phyloP scores from a whole-genome alignment of 225 moss, liverwort and hornwort genomes.

The Ulota crispa region DNA sequence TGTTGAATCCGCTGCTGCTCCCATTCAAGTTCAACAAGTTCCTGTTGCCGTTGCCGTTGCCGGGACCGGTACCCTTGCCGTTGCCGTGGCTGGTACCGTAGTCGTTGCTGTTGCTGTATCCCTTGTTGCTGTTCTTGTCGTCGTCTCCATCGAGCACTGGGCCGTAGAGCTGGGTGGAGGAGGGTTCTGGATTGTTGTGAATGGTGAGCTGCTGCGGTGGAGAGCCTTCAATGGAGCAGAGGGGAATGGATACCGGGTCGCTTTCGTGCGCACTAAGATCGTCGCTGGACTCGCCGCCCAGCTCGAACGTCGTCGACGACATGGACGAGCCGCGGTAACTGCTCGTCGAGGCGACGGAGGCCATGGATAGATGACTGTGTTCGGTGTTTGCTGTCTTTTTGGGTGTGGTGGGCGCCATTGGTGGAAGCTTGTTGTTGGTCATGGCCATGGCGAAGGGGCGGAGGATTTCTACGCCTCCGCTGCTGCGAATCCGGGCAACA shows the following conservation, averaged over 20 bases:
- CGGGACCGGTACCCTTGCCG: background rate
- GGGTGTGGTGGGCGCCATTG: conserved; percentile 42
- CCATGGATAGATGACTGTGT: conserved; percentile 21
- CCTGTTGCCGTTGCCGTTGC: background rate
- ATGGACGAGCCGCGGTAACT: conserved; percentile 42
- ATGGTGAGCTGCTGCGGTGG: too few relatives aligned
- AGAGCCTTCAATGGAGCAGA: background rate
- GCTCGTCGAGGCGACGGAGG: conserved; percentile 30
- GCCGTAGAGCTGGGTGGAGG: too few relatives aligned
- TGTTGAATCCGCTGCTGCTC: background rate
- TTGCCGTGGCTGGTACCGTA: background rate
- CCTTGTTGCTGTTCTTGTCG: background rate
- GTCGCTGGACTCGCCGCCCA: conserved; percentile 39
- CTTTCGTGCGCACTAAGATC: conserved; percentile 32
- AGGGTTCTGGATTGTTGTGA: too few relatives aligned
- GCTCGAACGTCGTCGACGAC: conserved; percentile 51
- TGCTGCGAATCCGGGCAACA: conserved; percentile 39
- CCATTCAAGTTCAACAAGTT: background rate
- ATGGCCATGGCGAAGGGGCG: conserved; percentile 31
- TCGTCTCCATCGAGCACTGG: background rate
- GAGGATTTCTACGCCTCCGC: conserved; percentile 46
- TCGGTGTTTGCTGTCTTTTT: conserved; percentile 1
- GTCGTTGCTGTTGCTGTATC: background rate
- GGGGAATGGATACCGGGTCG: conserved; percentile 18
- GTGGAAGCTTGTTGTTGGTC: conserved; percentile 38